Evolutionary conservation across 176 grass and related monocot species (phyloP), one percentile per base, ranked within the genome.

Genomic region (Puya raimondii): DNA sequence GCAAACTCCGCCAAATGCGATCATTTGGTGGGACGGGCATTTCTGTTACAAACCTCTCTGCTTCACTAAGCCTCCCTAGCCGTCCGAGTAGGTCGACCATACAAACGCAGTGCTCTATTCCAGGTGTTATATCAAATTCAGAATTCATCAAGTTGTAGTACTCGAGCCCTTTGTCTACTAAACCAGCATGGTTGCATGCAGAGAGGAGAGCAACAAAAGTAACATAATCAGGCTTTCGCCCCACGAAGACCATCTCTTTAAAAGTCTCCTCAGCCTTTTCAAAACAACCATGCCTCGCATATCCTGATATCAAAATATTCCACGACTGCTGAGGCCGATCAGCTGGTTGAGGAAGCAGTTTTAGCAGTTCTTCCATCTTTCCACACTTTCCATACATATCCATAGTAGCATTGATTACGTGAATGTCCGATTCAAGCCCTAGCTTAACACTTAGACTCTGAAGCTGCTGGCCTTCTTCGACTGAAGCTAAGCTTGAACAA

Each of bases 361-460:
- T 87, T 59, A 85, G 73, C 84, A 88, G 82, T 42, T 85, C 82
- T 71, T 88, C 76, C 79, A 96, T 76, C 66, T 91, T 96, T 74
- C 91, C 91, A 71, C 85, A 91, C 82, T 96, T 96, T 21, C 82
- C 82, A 52, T 91, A 96, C 91, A 96, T 96, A 73, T 96, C 91
- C 91, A 96, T 88, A 72, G 77, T 57, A 25, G 87, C 81, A 91
- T 96, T 96, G 56, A 85, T 64, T 67, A 91, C 79, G 65, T 85
- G 85, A 77, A 76, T 69, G 56, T 91, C 77, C 53, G 61, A 79
- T 72, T 82, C 82, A 67, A 91, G 73, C 16, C 85, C 87, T 70
- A 68, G 81, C 83, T 96, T 96, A 49, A 82, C 66, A 64, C 80
- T 79, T 70, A 96, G 76, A 72, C 79, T 23, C n/a, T 91, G 91